Base-by-base conservation (phyloP, 352 stramenopile species). In the Globisporangium spiculum region DNA sequence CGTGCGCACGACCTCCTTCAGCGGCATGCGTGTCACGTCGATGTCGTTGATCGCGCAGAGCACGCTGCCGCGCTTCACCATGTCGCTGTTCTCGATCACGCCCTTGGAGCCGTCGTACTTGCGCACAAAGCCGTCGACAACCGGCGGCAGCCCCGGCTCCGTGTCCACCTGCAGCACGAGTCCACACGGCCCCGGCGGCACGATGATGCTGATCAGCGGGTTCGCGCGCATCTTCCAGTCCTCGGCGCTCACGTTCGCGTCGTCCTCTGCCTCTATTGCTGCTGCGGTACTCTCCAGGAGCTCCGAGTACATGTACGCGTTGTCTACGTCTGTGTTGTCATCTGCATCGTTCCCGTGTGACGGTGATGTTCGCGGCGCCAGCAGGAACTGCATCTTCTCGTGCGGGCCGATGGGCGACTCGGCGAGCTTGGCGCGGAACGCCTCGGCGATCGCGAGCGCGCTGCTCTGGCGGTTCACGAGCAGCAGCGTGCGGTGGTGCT, bases 21-120 rank as follows among this genome's bases (percentile, higher is more conserved):
- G 74, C 64, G 82, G 74, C 74, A 91, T 84, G 54, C 68, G 72
- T 60, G 79, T 78, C 57, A 95, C 83, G 67, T 92, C 86, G 10
- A 89, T 82, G 70, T 90, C 82, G 75, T 95, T 91, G 75, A 95
- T 92, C 38, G 83, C 81, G 48, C 81, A 90, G 46, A 95, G 70
- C 52, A 87, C 76, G 59, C 82, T 92, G 59, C 87, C 87, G 63
- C 78, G 81, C 32, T 72, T 67, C 22, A 95, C 78, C 44, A 93
- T 76, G 8, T 70, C 75, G 63, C 80, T 88, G 73, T 90, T 90
- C 73, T 95, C 87, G 64, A 95, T 92, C 12, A 83, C 81, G 38
- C 86, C 83, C 66, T 89, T 90, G 10, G 75, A 68, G 34, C 85
- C 84, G 69, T 92, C 78, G 66, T 81, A 80, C 65, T 83, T 84